Evolutionary conservation across 306 rosid species (phyloP), one percentile per base, ranked within the genome.

Genomic region (Ormosia semicastrata): DNA sequence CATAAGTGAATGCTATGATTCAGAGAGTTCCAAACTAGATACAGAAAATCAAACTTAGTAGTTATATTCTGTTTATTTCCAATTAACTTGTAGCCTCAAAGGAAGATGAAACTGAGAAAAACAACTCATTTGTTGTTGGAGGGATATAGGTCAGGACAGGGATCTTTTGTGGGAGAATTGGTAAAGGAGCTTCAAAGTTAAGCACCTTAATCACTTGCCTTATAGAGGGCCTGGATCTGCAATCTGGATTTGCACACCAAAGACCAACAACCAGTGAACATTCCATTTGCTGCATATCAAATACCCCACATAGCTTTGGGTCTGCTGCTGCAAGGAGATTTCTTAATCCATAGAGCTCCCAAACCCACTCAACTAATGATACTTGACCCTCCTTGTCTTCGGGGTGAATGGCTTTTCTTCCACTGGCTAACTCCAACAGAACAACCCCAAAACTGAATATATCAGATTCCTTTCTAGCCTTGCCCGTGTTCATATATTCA

Each of bases 361-460:
- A 86, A 32, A 79, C 82, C 85, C 89, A 83, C 59, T 69, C 77
- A 39, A 79, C 85, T 18, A 85, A 24, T 17, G 68, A 56, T 4
- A 73, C 37, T 62, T 81, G 44, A 15, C 18, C 77, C 47, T 71
- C 80, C 67, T 0, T 47, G 1, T 56, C 76, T 7, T 7, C 2
- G 6, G 2, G 59, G 1, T 76, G 13, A 7, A 76, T 71, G 52
- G 82, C 24, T 75, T 78, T 69, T 57, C 70, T 78, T 17, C 90
- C 88, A 17, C 83, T 41, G 2, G 84, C 86, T 30, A 78, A 34
- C 77, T 87, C 90, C 75, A 87, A 66, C 29, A 54, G 15, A 39
- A 87, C 86, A 8, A 84, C 66, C 7, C 87, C 87, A 60, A 82
- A 87, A 2, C 83, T 82, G 57, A 54, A 79, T 2, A 85, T 24